A percentile compares a stretch with the other conserved stretches of the same genome.
These are phyloP conservation scores for Aegilops tauschii DNA, from an alignment of 176 grass and related monocot genomes.

Conservation along the genomic window DNA sequence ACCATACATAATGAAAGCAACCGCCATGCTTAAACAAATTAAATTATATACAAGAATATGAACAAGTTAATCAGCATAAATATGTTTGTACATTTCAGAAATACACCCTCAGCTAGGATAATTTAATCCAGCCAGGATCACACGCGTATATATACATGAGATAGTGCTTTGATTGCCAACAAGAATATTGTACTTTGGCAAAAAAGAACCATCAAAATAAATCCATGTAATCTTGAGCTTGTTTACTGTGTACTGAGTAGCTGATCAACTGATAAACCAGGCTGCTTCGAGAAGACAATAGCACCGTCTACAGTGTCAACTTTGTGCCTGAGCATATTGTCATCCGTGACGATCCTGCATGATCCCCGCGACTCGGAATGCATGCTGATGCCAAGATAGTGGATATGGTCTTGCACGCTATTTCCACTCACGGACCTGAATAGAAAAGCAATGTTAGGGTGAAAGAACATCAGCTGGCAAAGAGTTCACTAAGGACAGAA, in stretches of 20 bases:
- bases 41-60: slow-evolving; percentile 17
- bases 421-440: slow-evolving; percentile 70
- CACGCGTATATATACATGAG: neutral
- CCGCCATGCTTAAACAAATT: slow-evolving; percentile 6
- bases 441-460: neutral
- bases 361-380: slow-evolving; percentile 53
- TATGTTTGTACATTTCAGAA: neutral
- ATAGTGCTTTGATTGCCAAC: neutral
- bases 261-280: slow-evolving; percentile 24
- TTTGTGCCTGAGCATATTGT: slow-evolving; percentile 32
- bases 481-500: neutral
- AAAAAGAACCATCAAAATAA: neutral
- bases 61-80: neutral
- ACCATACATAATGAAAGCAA: neutral
- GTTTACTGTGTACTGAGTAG: slow-evolving; percentile 31
- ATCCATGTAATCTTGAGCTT: slow-evolving; percentile 4
- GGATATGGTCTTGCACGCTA: slow-evolving; percentile 68
- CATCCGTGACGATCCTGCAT: slow-evolving; percentile 56
- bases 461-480: neutral
- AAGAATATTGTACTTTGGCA: neutral
- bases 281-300: slow-evolving; percentile 51
- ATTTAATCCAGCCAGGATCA: slow-evolving; percentile 12
- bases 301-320: slow-evolving; percentile 32
- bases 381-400: slow-evolving; percentile 64
- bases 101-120: neutral